Evolutionary conservation across 1,284 basidiomycete species (phyloP).

Genomic region (Cystobasidium slooffiae): DNA sequence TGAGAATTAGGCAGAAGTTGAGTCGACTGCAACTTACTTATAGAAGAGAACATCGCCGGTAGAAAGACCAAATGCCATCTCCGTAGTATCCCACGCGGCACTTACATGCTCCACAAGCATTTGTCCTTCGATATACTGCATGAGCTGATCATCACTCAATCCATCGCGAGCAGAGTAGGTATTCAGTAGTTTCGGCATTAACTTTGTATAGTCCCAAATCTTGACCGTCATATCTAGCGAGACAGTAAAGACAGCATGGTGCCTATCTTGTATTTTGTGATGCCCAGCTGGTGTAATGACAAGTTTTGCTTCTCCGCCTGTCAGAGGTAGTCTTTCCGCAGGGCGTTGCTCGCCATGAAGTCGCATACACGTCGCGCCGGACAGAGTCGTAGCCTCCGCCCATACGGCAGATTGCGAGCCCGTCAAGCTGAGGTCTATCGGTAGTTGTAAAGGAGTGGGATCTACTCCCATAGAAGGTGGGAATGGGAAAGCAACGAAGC

Average conservation of each 20-base stretch:
- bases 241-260: conserved; percentile 69
- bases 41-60: conserved; percentile 40
- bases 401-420: conserved; percentile 54
- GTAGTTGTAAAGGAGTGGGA: conserved; percentile 49
- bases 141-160: conserved; percentile 32
- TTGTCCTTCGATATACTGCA: conserved; percentile 35
- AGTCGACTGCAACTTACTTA: conserved; percentile 15
- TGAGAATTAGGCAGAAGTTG: background rate
- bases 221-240: conserved; percentile 70
- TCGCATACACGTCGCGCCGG: conserved; percentile 24
- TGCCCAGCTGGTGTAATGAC: background rate
- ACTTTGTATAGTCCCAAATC: conserved; percentile 63
- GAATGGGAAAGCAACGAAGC: conserved; percentile 59
- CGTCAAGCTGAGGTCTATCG: conserved; percentile 52
- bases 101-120: conserved; percentile 26
- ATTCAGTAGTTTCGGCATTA: conserved; percentile 26
- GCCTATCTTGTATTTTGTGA: conserved; percentile 48
- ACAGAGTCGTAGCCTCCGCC: conserved; percentile 40
- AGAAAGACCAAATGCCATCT: conserved; percentile 36
- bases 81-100: conserved; percentile 39
- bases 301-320: conserved; percentile 13
- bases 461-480: conserved; percentile 55
- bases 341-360: conserved; percentile 12
- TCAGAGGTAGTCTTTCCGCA: conserved; percentile 10
- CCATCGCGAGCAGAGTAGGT: conserved; percentile 35